These are phyloP conservation scores for Plasmodium vinckei DNA, from an alignment of 169 alveolate species.

Conservation along the genomic window DNA sequence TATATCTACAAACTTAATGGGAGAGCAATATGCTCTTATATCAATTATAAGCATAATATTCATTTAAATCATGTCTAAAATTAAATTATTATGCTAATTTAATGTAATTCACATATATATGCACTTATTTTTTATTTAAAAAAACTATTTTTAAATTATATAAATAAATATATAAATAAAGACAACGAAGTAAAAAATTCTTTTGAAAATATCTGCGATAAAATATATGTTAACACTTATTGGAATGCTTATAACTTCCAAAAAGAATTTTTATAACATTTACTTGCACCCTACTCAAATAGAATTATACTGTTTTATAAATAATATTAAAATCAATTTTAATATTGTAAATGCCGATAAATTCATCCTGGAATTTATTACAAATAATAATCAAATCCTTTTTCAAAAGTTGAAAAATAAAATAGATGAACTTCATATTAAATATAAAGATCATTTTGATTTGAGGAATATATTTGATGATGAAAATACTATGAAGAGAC, in stretches of 20 bases:
- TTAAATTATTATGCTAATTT: not conserved
- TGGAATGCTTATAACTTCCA: slow-evolving; percentile 39
- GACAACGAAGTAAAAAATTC: slow-evolving; percentile 45
- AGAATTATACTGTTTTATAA: slow-evolving; percentile 57
- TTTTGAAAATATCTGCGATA: slow-evolving; percentile 34
- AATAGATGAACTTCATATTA: slow-evolving; percentile 44
- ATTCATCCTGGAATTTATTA: slow-evolving; percentile 51
- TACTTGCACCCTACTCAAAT: slow-evolving; percentile 65
- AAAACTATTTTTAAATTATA: slow-evolving; percentile 47
- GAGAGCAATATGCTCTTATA: no score
- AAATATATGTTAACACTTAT: slow-evolving; percentile 27
- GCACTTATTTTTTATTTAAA: slow-evolving; percentile 54
- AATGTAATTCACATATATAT: slow-evolving; percentile 21
- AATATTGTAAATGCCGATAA: slow-evolving; percentile 59
- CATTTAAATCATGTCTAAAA: not conserved
- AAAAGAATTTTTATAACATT: slow-evolving; percentile 34
- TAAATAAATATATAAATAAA: slow-evolving; percentile 44
- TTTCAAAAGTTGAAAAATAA: slow-evolving; percentile 65
- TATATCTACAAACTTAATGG: no score
- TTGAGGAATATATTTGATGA: slow-evolving; percentile 68
- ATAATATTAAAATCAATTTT: slow-evolving; percentile 63
- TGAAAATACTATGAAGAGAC: slow-evolving; percentile 68
- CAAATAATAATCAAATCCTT: slow-evolving; percentile 70
- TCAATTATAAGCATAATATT: no score
- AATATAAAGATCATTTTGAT: slow-evolving; percentile 44